phyloP scores from a whole-genome alignment of 176 grass and related monocot species.

The Avena eriantha region DNA sequence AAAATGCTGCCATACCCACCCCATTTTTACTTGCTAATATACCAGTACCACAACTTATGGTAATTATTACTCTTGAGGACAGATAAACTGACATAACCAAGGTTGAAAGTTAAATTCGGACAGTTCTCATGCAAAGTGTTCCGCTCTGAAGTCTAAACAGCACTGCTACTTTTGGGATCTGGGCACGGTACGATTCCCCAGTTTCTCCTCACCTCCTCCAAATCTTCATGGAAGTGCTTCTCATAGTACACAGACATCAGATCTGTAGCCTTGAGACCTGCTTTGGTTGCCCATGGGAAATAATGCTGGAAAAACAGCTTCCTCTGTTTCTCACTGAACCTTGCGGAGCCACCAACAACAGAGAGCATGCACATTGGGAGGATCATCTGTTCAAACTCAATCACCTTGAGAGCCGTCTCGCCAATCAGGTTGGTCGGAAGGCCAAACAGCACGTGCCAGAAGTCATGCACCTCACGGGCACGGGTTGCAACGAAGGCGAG shows the following conservation, averaged over 20 bases:
- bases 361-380: constrained; percentile 94
- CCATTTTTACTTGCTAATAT: background rate
- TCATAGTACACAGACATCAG: constrained; percentile 96
- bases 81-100: constrained; percentile 17
- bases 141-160: constrained; percentile 36
- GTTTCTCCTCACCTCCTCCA: constrained; percentile 71
- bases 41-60: background rate
- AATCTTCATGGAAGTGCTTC: constrained; percentile 88
- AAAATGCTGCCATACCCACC: background rate
- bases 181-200: constrained; percentile 78
- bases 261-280: constrained; percentile 67
- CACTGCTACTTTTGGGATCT: constrained; percentile 38
- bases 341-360: constrained; percentile 75
- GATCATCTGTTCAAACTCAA: constrained; percentile 96
- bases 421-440: constrained; percentile 90
- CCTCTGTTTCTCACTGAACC: constrained; percentile 84
- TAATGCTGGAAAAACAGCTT: constrained; percentile 76
- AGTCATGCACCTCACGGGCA: constrained; percentile 92
- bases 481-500: constrained; percentile 77
- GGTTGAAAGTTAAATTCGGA: background rate
- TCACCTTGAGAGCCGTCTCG: constrained; percentile 93
- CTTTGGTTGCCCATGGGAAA: constrained; percentile 75
- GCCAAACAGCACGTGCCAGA: constrained; percentile 92
- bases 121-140: constrained; percentile 19
- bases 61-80: background rate